Percentiles rank a stretch among this genome's conserved stretches.
These are phyloP conservation scores for Pilaira anomala DNA, from an alignment of 192 early-diverging fungal genomes.

Conservation along the genomic window DNA sequence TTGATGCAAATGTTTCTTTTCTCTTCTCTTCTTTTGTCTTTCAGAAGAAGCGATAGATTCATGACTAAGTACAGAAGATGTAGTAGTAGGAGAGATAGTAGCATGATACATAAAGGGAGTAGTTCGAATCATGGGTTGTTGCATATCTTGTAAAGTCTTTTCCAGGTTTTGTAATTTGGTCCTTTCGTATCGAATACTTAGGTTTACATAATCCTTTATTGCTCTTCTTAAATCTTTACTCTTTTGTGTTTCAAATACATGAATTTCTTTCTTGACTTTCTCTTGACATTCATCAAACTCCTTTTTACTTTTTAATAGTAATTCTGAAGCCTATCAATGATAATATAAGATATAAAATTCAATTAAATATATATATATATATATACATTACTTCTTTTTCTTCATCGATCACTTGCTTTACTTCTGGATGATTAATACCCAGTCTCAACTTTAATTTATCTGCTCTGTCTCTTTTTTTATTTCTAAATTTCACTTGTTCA, in stretches of 20 bases:
- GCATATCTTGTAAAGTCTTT: constrained; percentile 34
- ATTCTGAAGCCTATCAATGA: constrained; percentile 32
- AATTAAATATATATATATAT: constrained; percentile 1
- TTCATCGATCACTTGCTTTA: constrained; percentile 24
- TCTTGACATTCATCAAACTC: constrained; percentile 39
- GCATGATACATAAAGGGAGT: not conserved
- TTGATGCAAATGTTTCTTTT: constrained; percentile 10
- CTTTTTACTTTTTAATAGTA: constrained; percentile 17
- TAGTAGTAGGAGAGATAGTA: not conserved
- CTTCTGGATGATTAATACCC: constrained; percentile 23
- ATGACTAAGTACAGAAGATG: not conserved
- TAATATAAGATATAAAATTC: constrained; percentile 3
- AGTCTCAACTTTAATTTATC: constrained; percentile 36
- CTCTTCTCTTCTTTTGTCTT: constrained; percentile 15
- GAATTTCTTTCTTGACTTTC: constrained; percentile 42
- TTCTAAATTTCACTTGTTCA: constrained; percentile 39
- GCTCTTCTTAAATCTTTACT: constrained; percentile 37
- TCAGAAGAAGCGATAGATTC: not conserved
- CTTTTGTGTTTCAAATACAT: constrained; percentile 45
- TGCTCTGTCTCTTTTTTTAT: constrained; percentile 35
- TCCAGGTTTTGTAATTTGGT: constrained; percentile 42
- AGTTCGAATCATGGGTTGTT: not conserved
- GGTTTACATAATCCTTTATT: constrained; percentile 36
- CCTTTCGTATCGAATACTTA: constrained; percentile 41
- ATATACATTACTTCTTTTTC: constrained; percentile 31